A percentile compares a stretch with the other conserved stretches of the same genome.
Conservation (phyloP, 2,329 filamentous ascomycete species). For the Colletotrichum sp. region DNA sequence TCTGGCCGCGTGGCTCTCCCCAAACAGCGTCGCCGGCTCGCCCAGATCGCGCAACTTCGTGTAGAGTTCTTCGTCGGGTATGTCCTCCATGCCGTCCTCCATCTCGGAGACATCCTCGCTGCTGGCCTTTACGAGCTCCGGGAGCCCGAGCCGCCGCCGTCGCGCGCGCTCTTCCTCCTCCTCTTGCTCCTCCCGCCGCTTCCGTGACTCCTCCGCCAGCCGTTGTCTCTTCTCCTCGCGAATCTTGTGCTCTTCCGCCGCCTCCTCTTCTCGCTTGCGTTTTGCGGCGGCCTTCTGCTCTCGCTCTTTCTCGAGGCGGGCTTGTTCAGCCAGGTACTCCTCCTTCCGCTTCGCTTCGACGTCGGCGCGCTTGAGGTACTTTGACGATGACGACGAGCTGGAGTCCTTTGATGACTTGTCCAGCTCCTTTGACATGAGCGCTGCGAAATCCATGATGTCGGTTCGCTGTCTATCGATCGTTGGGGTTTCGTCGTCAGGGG, state of each 20-base stretch:
- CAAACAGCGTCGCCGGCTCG: slow-evolving; percentile 80
- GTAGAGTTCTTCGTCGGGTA: slow-evolving; percentile 73
- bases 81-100: slow-evolving; percentile 60
- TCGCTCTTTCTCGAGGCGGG: slow-evolving; percentile 73
- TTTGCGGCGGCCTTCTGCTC: slow-evolving; percentile 75
- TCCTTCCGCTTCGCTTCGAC: slow-evolving; percentile 81
- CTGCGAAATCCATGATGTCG: slow-evolving; percentile 86
- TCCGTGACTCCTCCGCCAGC: slow-evolving; percentile 80
- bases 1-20: slow-evolving; percentile 74
- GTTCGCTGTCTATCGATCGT: background rate
- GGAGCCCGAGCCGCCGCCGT: slow-evolving; percentile 79
- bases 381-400: slow-evolving; percentile 53
- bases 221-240: slow-evolving; percentile 83
- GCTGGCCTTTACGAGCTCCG: slow-evolving; percentile 63
- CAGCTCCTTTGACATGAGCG: slow-evolving; percentile 92
- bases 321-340: slow-evolving; percentile 83
- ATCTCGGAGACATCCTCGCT: slow-evolving; percentile 46
- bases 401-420: slow-evolving; percentile 73
- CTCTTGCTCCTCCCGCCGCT: slow-evolving; percentile 73
- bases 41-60: slow-evolving; percentile 71
- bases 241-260: slow-evolving; percentile 68
- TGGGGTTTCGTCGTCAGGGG: background rate
- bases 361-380: slow-evolving; percentile 86
- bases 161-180: slow-evolving; percentile 74
- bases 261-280: slow-evolving; percentile 88